Base-by-base conservation (phyloP, 805 yeast species). In the Komagataella ulmi region DNA sequence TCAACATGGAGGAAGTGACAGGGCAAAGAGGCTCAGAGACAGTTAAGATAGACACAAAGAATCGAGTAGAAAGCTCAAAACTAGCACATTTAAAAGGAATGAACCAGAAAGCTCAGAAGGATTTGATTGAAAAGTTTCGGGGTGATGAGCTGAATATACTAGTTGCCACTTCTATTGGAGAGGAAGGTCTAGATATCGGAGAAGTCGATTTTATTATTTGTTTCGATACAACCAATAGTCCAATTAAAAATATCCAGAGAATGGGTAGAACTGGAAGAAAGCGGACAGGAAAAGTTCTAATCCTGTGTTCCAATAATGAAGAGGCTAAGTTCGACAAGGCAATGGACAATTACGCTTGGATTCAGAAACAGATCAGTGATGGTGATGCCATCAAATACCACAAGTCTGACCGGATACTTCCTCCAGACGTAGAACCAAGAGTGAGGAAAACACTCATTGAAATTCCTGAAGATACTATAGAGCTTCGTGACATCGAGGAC, bases 181-280 rank as follows among this genome's bases (percentile, higher is more conserved):
- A 93, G 64, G 99, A 93, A 71, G 99, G 99, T 47, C 74, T 93
- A 56, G 99, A 93, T 71, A 95, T 93, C 57, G 99, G 99, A 36
- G 97, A 95, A 63, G 99, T 93, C 51, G 99, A 93, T 65, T 64
- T 93, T 59, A 91, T 93, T 57, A 75, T 93, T 6, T 90, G 97
- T 62, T 93, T 81, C 66, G 99, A 93, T 61, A 87, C 96, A 0
- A 89, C 97, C 0, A 75, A 89, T 24, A 88, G 96, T 47, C 97
- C 98, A 0, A 91, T 93, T 53, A 87, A 95, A 54, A 89, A 86
- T 58, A 77, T 93, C 45, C 99, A 93, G 64, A 71, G 99, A 58
- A 88, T 93, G 95, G 99, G 99, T 24, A 80, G 99, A 68, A 93
- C 99, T 0, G 99, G 99, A 17, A 82, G 99, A 67, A 88, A 88